Conservation (phyloP, 352 stramenopile species). For the Globisporangium ultimum region DNA sequence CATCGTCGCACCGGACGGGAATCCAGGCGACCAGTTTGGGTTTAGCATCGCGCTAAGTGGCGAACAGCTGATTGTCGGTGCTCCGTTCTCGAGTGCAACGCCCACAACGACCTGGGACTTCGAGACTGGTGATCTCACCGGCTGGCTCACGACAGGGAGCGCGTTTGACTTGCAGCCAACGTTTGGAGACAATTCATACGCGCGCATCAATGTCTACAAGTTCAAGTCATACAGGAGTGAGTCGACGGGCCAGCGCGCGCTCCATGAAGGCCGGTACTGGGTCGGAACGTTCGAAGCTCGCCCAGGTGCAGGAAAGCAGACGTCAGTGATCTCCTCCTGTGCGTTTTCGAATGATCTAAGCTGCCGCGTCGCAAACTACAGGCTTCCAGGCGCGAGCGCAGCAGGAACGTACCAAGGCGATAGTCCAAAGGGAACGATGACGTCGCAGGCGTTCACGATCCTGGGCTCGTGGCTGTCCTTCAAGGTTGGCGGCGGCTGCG, state of each 20-base stretch:
- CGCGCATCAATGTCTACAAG: slow-evolving; percentile 73
- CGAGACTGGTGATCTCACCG: slow-evolving; percentile 93
- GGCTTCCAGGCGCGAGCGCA: slow-evolving; percentile 54
- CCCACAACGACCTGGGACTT: slow-evolving; percentile 96
- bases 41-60: slow-evolving; percentile 68
- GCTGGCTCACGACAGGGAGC: slow-evolving; percentile 91
- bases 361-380: slow-evolving; percentile 72
- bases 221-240: slow-evolving; percentile 30
- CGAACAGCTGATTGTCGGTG: slow-evolving; percentile 76
- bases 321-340: slow-evolving; percentile 38
- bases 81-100: slow-evolving; percentile 58
- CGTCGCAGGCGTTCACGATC: slow-evolving; percentile 93
- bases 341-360: slow-evolving; percentile 68
- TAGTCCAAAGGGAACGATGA: slow-evolving; percentile 89
- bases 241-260: slow-evolving; percentile 32
- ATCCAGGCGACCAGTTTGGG: slow-evolving; percentile 76
- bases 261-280: slow-evolving; percentile 91
- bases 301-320: slow-evolving; percentile 62
- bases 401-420: slow-evolving; percentile 89
- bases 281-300: slow-evolving; percentile 93
- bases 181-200: slow-evolving; percentile 93
- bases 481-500: slow-evolving; percentile 93
- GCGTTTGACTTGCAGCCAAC: slow-evolving; percentile 95
- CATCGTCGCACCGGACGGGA: slow-evolving; percentile 62
- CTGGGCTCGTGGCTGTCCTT: slow-evolving; percentile 89